These are phyloP conservation scores for Phytopythium mirpurense DNA, from an alignment of 352 stramenopile species.

Conservation along the genomic window DNA sequence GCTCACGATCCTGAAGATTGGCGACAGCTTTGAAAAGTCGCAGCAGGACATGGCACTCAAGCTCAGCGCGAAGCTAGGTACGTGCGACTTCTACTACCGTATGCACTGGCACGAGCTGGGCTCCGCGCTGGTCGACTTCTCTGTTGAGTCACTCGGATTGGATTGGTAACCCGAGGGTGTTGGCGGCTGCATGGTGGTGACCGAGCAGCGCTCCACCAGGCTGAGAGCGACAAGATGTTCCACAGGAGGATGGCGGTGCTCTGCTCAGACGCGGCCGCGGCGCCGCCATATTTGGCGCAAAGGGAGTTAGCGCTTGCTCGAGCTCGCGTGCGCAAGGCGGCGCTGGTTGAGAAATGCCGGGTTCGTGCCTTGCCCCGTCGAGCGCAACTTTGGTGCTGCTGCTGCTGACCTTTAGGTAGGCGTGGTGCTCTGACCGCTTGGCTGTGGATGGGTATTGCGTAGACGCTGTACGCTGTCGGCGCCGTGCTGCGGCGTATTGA, in stretches of 20 bases:
- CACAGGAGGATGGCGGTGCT: slow-evolving; percentile 42
- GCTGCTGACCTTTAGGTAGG: no score
- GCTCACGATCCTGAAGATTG: slow-evolving; percentile 30
- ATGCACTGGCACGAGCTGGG: not conserved
- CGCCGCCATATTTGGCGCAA: slow-evolving; percentile 47
- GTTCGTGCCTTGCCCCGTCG: slow-evolving; percentile 7
- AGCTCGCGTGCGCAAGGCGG: slow-evolving; percentile 49
- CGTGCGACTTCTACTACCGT: slow-evolving; percentile 7
- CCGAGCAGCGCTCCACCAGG: slow-evolving; percentile 62
- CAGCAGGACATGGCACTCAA: slow-evolving; percentile 36
- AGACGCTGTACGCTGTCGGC: slow-evolving; percentile 49
- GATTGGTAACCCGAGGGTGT: no score
- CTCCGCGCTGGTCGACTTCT: not conserved
- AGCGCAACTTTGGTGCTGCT: no score
- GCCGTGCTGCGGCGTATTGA: slow-evolving; percentile 45
- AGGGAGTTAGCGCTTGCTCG: slow-evolving; percentile 58
- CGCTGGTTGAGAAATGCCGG: slow-evolving; percentile 54
- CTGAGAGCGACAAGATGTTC: slow-evolving; percentile 63
- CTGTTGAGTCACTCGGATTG: not conserved
- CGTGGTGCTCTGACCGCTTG: not conserved
- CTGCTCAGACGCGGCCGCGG: slow-evolving; percentile 39
- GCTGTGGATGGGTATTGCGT: not conserved
- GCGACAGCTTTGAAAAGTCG: slow-evolving; percentile 42
- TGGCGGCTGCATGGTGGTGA: no score
- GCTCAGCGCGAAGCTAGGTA: slow-evolving; percentile 43